Evolutionary conservation across 345 rosid species (phyloP), one percentile per base, ranked within the genome.

Genomic region (Conringia planisiliqua): DNA sequence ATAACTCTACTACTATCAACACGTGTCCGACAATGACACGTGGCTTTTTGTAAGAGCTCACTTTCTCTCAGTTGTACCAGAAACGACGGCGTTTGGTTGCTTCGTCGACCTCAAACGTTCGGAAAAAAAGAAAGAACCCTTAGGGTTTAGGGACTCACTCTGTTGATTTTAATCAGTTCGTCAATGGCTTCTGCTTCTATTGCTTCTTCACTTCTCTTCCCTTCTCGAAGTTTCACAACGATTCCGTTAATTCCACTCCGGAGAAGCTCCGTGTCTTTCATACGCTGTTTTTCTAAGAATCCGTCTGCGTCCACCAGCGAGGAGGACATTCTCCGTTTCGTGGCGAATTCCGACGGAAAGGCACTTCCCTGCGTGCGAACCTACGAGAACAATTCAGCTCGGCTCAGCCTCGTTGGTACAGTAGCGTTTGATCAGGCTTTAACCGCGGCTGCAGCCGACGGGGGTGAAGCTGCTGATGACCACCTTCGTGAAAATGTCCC

Each of bases 391-490:
- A 86, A 85, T 79, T 70, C 83, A 55, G 82, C 89, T 76, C 89
- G 88, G 16, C 85, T 94, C 20, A 85, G 85, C 71, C 83, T 94
- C n/a, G 87, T 94, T 36, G 97, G 95, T 26, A 79, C 88, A 44
- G 96, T 90, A 72, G 73, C 75, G 51, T 87, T 84, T 80, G 87
- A 84, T 33, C 98, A 91, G 72, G 97, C 97, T 74, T 68, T 94
- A 52, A 86, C 93, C 0, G 98, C 97, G 0, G 97, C 96, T 17
- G 96, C 98, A 0, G 90, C 97, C 4, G 98, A 94, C 62, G 98
- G 96, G 48, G 98, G 98, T 30, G 83, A 71, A 71, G 85, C 93
- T n/a, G 98, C 98, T 3, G 59, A 74, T 60, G 93, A 91, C 4
- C 97, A 91, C 32, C 67, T 90, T 4, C 78, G 76, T 4, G 77